phyloP scores from a whole-genome alignment of 768 basidiomycete species.

The Lactarius trivialis region DNA sequence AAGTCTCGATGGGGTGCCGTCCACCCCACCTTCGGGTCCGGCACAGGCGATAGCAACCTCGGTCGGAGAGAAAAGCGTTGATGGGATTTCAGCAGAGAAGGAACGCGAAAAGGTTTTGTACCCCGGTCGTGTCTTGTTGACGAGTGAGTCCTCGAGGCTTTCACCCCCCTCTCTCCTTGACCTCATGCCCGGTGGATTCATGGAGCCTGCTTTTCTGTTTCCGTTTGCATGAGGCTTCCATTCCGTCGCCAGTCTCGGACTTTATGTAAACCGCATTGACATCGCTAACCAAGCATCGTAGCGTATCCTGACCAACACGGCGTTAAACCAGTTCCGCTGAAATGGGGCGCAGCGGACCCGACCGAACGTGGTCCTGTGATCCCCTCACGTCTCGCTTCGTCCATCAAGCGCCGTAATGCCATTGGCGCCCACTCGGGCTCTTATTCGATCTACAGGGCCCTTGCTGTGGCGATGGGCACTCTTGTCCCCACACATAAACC shows the following conservation, averaged over 20 bases:
- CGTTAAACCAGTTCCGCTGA: slow-evolving; percentile 68
- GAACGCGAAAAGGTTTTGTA: slow-evolving; percentile 73
- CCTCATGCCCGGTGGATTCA: neutral
- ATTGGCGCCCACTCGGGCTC: slow-evolving; percentile 91
- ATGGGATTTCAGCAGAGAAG: slow-evolving; percentile 37
- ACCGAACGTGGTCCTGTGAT: slow-evolving; percentile 76
- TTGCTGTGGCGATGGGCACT: slow-evolving; percentile 86
- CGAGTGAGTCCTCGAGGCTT: slow-evolving; percentile 48
- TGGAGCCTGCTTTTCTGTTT: neutral
- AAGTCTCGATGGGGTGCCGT: slow-evolving; percentile 26
- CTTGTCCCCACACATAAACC: slow-evolving; percentile 76
- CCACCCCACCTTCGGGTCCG: slow-evolving; percentile 27
- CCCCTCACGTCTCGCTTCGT: slow-evolving; percentile 74
- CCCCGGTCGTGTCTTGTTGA: slow-evolving; percentile 75
- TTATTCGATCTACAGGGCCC: slow-evolving; percentile 91
- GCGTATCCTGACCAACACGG: slow-evolving; percentile 92
- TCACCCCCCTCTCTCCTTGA: slow-evolving; percentile 18
- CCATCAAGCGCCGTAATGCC: slow-evolving; percentile 88
- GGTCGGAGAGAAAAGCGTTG: slow-evolving; percentile 17
- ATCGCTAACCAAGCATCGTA: slow-evolving; percentile 21
- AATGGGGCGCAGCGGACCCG: slow-evolving; percentile 73
- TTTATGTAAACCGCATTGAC: slow-evolving; percentile 1
- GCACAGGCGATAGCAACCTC: slow-evolving; percentile 15
- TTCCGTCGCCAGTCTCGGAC: neutral
- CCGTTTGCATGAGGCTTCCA: neutral